A percentile compares a stretch with the other conserved stretches of the same genome.
These are phyloP conservation scores for Penicillium desertorum DNA, from an alignment of 495 filamentous ascomycete genomes.

Conservation along the genomic window DNA sequence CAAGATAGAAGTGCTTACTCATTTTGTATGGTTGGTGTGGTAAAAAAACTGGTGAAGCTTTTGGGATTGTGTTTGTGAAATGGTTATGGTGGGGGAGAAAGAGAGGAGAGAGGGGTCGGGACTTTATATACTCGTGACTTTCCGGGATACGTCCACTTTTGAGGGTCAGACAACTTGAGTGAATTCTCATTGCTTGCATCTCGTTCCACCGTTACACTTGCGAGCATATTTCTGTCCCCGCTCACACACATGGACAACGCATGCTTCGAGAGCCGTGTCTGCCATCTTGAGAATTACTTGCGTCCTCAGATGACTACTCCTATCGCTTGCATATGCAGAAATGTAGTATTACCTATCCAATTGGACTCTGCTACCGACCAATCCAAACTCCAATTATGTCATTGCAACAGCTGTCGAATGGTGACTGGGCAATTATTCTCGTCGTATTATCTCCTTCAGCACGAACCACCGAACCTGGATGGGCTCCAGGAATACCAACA, in stretches of 20 bases:
- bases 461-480: constrained; percentile 31
- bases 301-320: constrained; percentile 17
- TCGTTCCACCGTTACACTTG: constrained; percentile 10
- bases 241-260: constrained; percentile 30
- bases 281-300: neutral
- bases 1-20: constrained; percentile 18
- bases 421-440: constrained; percentile 57
- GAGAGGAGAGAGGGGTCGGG: constrained; percentile 4
- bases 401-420: constrained; percentile 63
- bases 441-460: constrained; percentile 49
- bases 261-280: neutral
- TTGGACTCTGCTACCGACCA: constrained; percentile 32
- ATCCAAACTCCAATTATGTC: constrained; percentile 54
- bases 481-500: constrained; percentile 49
- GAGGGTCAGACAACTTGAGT: neutral
- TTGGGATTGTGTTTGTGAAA: constrained; percentile 3
- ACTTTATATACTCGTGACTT: constrained; percentile 33
- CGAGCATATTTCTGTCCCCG: constrained; percentile 37
- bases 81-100: neutral
- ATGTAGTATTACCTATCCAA: constrained; percentile 42
- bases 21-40: constrained; percentile 22
- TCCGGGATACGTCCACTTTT: constrained; percentile 8
- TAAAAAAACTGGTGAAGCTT: constrained; percentile 3
- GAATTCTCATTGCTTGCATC: neutral
- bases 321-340: constrained; percentile 59